These are phyloP conservation scores for Sugiyamaella grinbergsii DNA, from an alignment of 1,139 yeast species.

Conservation along the genomic window DNA sequence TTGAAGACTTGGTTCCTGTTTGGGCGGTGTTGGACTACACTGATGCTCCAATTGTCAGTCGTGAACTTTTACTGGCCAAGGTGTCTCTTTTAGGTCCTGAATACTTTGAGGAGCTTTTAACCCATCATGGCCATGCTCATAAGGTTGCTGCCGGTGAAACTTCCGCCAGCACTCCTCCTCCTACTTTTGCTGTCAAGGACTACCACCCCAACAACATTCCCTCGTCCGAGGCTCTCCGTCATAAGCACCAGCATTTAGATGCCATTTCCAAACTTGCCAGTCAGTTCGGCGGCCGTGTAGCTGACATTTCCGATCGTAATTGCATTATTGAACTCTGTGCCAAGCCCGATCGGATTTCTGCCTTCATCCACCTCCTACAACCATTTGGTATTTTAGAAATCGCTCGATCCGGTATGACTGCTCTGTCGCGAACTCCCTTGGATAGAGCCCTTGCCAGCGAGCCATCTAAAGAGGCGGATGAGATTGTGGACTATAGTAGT, in stretches of 20 bases:
- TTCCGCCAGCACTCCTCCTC: constrained; percentile 28
- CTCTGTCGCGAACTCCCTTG: constrained; percentile 92
- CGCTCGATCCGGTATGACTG: constrained; percentile 99
- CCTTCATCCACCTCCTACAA: constrained; percentile 83
- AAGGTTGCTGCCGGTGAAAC: constrained; percentile 38
- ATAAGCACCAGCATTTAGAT: constrained; percentile 84
- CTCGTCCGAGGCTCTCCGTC: constrained; percentile 90
- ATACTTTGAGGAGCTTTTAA: constrained; percentile 90
- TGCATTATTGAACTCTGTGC: constrained; percentile 94
- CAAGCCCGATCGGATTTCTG: constrained; percentile 84
- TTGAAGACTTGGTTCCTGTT: constrained; percentile 96
- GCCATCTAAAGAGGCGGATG: constrained; percentile 61
- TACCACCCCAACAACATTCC: constrained; percentile 87
- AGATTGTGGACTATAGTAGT: constrained; percentile 49
- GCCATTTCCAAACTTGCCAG: constrained; percentile 78
- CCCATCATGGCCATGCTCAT: constrained; percentile 67
- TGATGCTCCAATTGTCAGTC: constrained; percentile 81
- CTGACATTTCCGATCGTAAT: constrained; percentile 90
- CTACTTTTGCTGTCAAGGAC: constrained; percentile 35
- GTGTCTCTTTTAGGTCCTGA: constrained; percentile 94
- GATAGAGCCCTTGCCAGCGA: constrained; percentile 51
- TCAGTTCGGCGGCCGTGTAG: constrained; percentile 90
- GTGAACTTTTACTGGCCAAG: constrained; percentile 89
- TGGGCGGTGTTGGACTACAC: constrained; percentile 97
- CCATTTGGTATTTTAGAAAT: constrained; percentile 96